phyloP scores from a whole-genome alignment of 768 basidiomycete genomes.

The Phlegmacium glaucopus region DNA sequence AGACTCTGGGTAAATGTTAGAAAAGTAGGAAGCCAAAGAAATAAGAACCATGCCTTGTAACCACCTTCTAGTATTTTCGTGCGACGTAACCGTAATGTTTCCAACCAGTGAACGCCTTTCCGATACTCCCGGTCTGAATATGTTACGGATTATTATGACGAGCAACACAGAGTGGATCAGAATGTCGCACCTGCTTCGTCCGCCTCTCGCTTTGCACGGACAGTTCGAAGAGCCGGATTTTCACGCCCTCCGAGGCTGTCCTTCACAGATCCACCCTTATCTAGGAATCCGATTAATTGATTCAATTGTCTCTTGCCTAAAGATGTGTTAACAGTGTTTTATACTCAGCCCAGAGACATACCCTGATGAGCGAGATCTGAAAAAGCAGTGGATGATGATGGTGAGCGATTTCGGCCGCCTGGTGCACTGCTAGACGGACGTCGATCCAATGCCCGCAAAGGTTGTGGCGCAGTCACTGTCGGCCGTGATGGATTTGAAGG shows the following conservation, averaged over 20 bases:
- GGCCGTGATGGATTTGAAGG: constrained; percentile 46
- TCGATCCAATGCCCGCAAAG: constrained; percentile 71
- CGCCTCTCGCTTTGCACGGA: constrained; percentile 83
- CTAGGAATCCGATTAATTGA: constrained; percentile 81
- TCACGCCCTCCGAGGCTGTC: constrained; percentile 58
- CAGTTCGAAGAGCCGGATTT: constrained; percentile 66
- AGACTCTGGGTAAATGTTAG: constrained; percentile 45
- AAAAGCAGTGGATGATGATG: constrained; percentile 78
- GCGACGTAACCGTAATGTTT: constrained; percentile 79
- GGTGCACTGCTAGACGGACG: constrained; percentile 61
- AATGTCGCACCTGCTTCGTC: constrained; percentile 76
- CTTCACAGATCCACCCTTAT: constrained; percentile 66
- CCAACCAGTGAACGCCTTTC: constrained; percentile 88
- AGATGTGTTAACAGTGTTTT: background rate
- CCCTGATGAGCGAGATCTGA: constrained; percentile 88
- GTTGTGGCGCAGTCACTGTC: constrained; percentile 67
- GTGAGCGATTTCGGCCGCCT: constrained; percentile 63
- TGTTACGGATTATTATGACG: background rate
- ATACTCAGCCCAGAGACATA: constrained; percentile 16
- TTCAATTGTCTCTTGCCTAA: constrained; percentile 84
- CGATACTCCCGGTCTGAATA: constrained; percentile 82
- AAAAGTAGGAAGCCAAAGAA: background rate
- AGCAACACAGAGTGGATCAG: background rate
- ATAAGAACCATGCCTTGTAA: constrained; percentile 55
- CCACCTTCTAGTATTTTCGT: constrained; percentile 82